Base-by-base conservation (phyloP, 2,329 filamentous ascomycete species). In the Venturia pyrina region DNA sequence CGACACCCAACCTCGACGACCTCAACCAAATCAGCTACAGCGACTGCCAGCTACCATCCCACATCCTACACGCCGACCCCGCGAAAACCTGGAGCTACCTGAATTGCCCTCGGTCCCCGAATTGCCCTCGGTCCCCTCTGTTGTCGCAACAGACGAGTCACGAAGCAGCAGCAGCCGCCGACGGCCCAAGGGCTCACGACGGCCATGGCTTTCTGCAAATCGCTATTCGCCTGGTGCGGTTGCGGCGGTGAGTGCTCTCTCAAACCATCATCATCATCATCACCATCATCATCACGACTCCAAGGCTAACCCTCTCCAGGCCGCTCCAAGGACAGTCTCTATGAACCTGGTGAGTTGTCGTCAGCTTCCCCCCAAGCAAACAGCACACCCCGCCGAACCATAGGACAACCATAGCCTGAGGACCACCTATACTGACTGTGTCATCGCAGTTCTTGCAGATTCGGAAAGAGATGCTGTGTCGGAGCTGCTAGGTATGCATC, bases 401-500 rank as follows among this genome's bases (percentile, higher is more conserved):
- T 19, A 21, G 10, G n/a, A 53, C 32, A 11, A 21, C 46, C 19
- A 48, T 48, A 17, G 46, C 34, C 4, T 19, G 19, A n/a, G 17
- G 32, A 43, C 8, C 28, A 62, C 5, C 1, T 28, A 24, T 17
- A 62, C 60, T 62, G 21, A 95, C 76, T 89, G 64, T 34, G 13
- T 46, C 28, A 34, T 57, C 34, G 21, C 32, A 65, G 90, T 95
- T 66, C 85, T 99, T 68, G 93, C 93, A 72, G 95, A 99, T 75
- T 96, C 90, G 79, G 95, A 99, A 80, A 87, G 95, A 73, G 95
- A 98, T 81, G 95, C 95, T 65, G 95, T 99, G 65, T 93, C 95
- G 70, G 95, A 99, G 76, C 83, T 99, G 67, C 83, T 99, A 21
- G 66, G 65, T 66, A 64, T 48, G 59, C 28, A 5, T 66, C 24